These are phyloP conservation scores for Pholiota microspora DNA, from an alignment of 768 basidiomycete species.

Conservation along the genomic window DNA sequence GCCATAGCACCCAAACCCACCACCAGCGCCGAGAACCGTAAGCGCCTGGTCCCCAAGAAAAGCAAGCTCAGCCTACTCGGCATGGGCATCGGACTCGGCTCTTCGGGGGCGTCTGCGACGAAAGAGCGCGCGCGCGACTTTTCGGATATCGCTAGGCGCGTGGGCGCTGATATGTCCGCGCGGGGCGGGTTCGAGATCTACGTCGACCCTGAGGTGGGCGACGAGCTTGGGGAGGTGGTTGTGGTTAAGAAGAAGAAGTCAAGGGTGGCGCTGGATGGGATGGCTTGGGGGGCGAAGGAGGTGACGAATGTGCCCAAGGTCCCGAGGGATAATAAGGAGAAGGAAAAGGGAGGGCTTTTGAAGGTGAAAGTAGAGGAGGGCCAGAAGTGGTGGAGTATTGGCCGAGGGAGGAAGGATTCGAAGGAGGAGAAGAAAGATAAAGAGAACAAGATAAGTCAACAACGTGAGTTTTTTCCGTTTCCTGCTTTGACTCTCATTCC, in stretches of 20 bases:
- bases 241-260: constrained; percentile 80
- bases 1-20: constrained; percentile 27
- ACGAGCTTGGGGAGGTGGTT: constrained; percentile 66
- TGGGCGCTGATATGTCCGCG: constrained; percentile 32
- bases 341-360: constrained; percentile 19
- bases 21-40: constrained; percentile 24
- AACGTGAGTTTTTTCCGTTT: constrained; percentile 34
- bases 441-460: constrained; percentile 31
- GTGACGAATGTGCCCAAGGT: constrained; percentile 52
- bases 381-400: constrained; percentile 78
- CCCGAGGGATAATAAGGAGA: constrained; percentile 21
- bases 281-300: constrained; percentile 55
- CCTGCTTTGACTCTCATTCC: not conserved
- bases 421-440: constrained; percentile 52
- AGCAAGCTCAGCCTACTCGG: constrained; percentile 52
- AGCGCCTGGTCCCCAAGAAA: constrained; percentile 67
- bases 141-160: constrained; percentile 57
- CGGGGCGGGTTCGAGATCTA: constrained; percentile 67
- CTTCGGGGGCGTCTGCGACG: not conserved
- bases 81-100: constrained; percentile 19
- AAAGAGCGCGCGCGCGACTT: constrained; percentile 44
- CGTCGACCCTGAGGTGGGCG: constrained; percentile 64
- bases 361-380: constrained; percentile 33
- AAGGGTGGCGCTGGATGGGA: constrained; percentile 55
- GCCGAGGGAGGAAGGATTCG: constrained; percentile 69